These are phyloP conservation scores for Helotiales sp. DNA, from an alignment of 2,329 filamentous ascomycete genomes.

Conservation along the genomic window DNA sequence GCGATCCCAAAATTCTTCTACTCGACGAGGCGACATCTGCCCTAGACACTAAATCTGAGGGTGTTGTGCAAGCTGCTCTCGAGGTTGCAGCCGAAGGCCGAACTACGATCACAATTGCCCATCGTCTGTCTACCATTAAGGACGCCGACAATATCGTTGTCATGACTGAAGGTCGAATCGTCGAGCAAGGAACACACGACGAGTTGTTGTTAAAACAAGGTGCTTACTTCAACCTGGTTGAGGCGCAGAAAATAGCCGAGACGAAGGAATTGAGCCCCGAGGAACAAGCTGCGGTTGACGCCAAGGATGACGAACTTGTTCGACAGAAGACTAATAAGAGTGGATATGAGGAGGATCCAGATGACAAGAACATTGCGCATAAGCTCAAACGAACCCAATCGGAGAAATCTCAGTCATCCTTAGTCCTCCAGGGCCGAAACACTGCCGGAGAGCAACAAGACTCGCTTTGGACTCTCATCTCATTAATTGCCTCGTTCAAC, in stretches of 20 bases:
- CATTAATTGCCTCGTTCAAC: conserved; percentile 80
- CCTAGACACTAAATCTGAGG: conserved; percentile 91
- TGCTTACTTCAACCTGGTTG: conserved; percentile 83
- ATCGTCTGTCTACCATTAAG: conserved; percentile 91
- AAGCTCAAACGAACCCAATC: conserved; percentile 58
- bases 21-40: conserved; percentile 95
- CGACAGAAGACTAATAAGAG: conserved; percentile 46
- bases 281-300: conserved; percentile 51
- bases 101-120: conserved; percentile 95
- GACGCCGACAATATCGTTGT: conserved; percentile 96
- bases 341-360: conserved; percentile 52
- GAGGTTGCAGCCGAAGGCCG: conserved; percentile 82
- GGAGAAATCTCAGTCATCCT: conserved; percentile 65
- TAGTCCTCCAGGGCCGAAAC: conserved; percentile 60
- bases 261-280: conserved; percentile 54
- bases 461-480: conserved; percentile 73
- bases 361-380: conserved; percentile 58
- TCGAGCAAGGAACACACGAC: conserved; percentile 90
- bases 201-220: conserved; percentile 68
- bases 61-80: conserved; percentile 88
- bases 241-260: conserved; percentile 78
- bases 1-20: conserved; percentile 86
- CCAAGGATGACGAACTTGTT: conserved; percentile 51
- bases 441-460: conserved; percentile 58
- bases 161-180: conserved; percentile 80